Base-by-base conservation (phyloP, 1,284 basidiomycete genomes). In the Moniliophthora roreri region DNA sequence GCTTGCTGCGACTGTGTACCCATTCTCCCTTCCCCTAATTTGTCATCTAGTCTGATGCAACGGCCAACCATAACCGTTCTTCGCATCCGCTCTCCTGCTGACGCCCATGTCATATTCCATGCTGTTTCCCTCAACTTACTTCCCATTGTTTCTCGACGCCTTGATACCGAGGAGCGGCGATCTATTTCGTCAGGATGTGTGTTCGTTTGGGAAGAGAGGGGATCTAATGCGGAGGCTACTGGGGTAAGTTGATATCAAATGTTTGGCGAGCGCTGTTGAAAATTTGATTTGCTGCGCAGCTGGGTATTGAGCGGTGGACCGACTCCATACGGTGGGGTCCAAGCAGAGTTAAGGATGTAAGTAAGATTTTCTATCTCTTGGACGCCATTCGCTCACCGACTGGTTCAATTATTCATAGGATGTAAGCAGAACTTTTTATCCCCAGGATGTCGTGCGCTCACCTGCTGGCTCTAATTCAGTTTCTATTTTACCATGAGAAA, bases 141-240 rank as follows among this genome's bases (percentile, higher is more conserved):
- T 42, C 85, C 83, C 50, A 87, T 90, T 73, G 84, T 90, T 57
- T 76, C 80, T 36, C 79, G 89, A 55, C 81, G 89, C 18, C 78
- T 91, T 57, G 89, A 91, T 68, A 83, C 85, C 23, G 89, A 90
- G 52, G 82, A 84, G 63, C 74, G 84, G 41, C 74, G 81, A n/a
- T 68, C 73, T 37, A 85, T 87, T 50, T 58, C 71, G 20, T 77
- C 87, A 2, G 89, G 89, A n/a, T 84, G 82, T 57, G 83, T 90
- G 48, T 91, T 85, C 60, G 85, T 91, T 52, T 91, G 89, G 89
- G 89, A 91, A 66, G 89, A 91, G 66, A 79, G 86, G 55, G 86
- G 85, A 32, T 80, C 85, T 15, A 85, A 82, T 62, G 75, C 85
- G 47, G 89, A 90, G 57, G 71, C 76, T 41, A 77, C 79, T 65